A percentile compares a stretch with the other conserved stretches of the same genome.
phyloP scores from a whole-genome alignment of 164 flowering plant genomes.

The Warburgia ugandensis region DNA sequence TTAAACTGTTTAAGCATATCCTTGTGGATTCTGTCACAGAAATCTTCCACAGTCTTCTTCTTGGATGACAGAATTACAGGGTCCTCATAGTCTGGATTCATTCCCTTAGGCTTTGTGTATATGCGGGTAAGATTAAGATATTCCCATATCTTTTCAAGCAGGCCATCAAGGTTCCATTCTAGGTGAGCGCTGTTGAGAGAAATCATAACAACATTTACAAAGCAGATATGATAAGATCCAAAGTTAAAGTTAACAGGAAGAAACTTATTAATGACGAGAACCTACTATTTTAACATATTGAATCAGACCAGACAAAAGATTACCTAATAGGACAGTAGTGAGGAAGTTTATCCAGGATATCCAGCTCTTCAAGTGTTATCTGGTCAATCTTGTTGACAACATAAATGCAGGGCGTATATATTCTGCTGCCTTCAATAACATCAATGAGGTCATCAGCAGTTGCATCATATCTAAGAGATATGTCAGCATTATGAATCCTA shows the following conservation, averaged over 20 bases:
- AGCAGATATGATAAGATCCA: too few species aligned
- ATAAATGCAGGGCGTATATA: slow-evolving; percentile 94
- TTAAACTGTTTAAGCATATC: slow-evolving; percentile 94
- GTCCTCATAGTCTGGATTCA: slow-evolving; percentile 98
- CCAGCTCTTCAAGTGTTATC: slow-evolving; percentile 93
- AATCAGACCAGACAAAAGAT: too few species aligned
- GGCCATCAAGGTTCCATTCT: slow-evolving; percentile 97
- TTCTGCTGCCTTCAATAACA: slow-evolving; percentile 96
- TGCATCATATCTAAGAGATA: slow-evolving; percentile 89
- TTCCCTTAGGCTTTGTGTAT: slow-evolving; percentile 97
- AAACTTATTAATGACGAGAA: too few species aligned
- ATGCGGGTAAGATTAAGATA: slow-evolving; percentile 88
- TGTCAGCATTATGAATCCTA: slow-evolving; percentile 95
- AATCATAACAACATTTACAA: background rate
- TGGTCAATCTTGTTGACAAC: slow-evolving; percentile 95
- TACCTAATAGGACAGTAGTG: slow-evolving; percentile 98
- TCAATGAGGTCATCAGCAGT: slow-evolving; percentile 99
- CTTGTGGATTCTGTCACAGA: slow-evolving; percentile 84
- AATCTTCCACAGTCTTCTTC: slow-evolving; percentile 84
- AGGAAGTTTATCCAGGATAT: slow-evolving; percentile 96
- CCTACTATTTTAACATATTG: too few species aligned
- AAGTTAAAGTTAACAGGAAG: too few species aligned
- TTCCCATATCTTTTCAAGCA: slow-evolving; percentile 93
- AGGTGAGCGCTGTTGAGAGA: slow-evolving; percentile 65
- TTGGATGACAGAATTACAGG: slow-evolving; percentile 92